Evolutionary conservation across 371 early-diverging fungal genomes (phyloP).

Genomic region (Rhizopus microsporus): DNA sequence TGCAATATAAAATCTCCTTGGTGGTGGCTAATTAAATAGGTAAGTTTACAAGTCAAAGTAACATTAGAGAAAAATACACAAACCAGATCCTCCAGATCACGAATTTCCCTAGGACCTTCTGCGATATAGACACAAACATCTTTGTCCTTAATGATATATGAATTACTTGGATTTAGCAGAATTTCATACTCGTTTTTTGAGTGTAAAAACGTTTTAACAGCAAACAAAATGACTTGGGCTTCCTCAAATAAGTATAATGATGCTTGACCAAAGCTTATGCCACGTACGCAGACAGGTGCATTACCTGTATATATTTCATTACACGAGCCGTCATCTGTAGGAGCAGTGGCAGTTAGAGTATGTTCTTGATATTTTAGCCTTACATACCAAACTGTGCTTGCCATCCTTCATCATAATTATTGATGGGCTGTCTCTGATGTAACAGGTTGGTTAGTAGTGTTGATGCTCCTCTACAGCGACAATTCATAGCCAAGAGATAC

Average conservation of each 20-base stretch:
- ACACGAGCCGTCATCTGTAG: conserved; percentile 58
- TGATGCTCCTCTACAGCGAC: conserved; percentile 63
- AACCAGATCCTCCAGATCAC: conserved; percentile 41
- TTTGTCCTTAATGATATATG: conserved; percentile 48
- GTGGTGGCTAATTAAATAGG: background rate
- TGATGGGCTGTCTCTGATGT: conserved; percentile 56
- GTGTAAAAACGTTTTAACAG: conserved; percentile 42
- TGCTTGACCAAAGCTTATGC: conserved; percentile 55
- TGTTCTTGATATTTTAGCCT: too few relatives aligned
- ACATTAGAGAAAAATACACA: background rate
- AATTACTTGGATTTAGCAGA: conserved; percentile 62
- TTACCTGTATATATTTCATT: conserved; percentile 63
- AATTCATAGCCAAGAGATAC: conserved; percentile 62
- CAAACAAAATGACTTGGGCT: conserved; percentile 69
- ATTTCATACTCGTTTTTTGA: conserved; percentile 32
- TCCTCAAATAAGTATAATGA: conserved; percentile 62
- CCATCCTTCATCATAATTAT: conserved; percentile 66
- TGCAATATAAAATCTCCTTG: background rate
- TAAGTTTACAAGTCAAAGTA: background rate
- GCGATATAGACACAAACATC: conserved; percentile 66
- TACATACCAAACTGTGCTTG: conserved; percentile 65
- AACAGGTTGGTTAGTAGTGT: conserved; percentile 68
- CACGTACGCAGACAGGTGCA: conserved; percentile 56
- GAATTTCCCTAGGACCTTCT: conserved; percentile 56
- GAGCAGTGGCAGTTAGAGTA: too few relatives aligned